A percentile compares a stretch with the other conserved stretches of the same genome.
Conservation (phyloP, 306 rosid genomes). For the Gastrolobium villosum region DNA sequence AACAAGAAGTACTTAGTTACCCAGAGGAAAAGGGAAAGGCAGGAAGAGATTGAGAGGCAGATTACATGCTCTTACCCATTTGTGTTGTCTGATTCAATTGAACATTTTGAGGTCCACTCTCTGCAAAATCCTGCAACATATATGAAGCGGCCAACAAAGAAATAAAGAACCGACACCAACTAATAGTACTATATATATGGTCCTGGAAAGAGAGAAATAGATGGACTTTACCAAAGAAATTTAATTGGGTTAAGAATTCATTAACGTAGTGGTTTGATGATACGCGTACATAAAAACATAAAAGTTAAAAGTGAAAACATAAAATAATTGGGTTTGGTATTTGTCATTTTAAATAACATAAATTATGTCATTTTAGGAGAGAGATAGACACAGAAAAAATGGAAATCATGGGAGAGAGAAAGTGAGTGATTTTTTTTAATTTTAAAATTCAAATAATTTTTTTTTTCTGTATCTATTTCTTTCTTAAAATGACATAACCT, state of each 20-base stretch:
- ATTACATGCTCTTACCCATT: constrained; percentile 21
- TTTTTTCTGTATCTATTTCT: too few species aligned
- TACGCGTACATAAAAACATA: not conserved
- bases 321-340: too few species aligned
- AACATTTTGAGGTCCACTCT: constrained; percentile 38
- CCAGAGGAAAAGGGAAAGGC: constrained; percentile 11
- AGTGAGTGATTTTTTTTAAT: too few species aligned
- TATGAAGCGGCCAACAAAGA: constrained; percentile 39
- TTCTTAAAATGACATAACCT: too few species aligned
- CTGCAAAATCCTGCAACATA: constrained; percentile 20
- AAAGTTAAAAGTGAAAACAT: too few species aligned
- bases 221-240: constrained; percentile 34
- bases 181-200: constrained; percentile 29
- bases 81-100: constrained; percentile 38
- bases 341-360: too few species aligned
- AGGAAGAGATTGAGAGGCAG: not conserved
- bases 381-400: too few species aligned
- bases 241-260: constrained; percentile 38
- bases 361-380: too few species aligned
- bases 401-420: too few species aligned
- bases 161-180: constrained; percentile 41
- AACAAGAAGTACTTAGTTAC: constrained; percentile 22
- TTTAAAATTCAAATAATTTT: too few species aligned
- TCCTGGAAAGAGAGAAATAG: constrained; percentile 39
- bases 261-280: constrained; percentile 22